These are phyloP conservation scores for Phytopythium cucurbitacearum DNA, from an alignment of 352 stramenopile genomes.

Conservation along the genomic window DNA sequence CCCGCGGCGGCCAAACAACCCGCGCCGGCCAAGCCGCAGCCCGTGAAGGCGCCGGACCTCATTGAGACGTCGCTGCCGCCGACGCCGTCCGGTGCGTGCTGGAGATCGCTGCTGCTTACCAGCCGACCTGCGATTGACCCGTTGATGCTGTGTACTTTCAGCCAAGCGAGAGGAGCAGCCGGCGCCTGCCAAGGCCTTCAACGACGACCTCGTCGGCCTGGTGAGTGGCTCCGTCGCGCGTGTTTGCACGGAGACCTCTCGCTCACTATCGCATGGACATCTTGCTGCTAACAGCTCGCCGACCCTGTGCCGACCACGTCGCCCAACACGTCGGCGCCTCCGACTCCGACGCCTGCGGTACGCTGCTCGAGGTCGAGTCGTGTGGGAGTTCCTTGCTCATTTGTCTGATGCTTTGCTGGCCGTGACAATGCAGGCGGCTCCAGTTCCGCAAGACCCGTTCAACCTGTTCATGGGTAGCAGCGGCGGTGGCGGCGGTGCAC, in stretches of 20 bases:
- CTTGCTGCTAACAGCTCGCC: conserved; percentile 28
- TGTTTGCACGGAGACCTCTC: not conserved
- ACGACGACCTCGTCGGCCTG: conserved; percentile 78
- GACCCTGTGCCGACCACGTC: conserved; percentile 51
- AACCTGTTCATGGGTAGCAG: conserved; percentile 55
- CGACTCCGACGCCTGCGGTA: conserved; percentile 37
- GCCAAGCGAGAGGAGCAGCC: conserved; percentile 49
- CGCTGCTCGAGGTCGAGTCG: not conserved
- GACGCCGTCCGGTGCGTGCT: conserved; percentile 15
- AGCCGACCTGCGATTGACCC: not conserved
- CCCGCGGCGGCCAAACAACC: conserved; percentile 26
- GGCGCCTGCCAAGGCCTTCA: conserved; percentile 55
- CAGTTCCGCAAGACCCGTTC: conserved; percentile 53
- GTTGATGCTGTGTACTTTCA: conserved; percentile 8
- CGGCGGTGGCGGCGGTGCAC: conserved; percentile 20
- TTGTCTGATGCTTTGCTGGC: conserved; percentile 5
- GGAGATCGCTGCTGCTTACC: not conserved
- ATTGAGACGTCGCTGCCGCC: conserved; percentile 61
- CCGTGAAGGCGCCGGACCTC: conserved; percentile 51
- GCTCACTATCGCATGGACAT: not conserved
- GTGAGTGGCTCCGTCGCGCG: conserved; percentile 19
- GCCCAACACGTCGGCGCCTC: conserved; percentile 23
- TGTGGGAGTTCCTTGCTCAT: not conserved
- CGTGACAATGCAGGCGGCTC: conserved; percentile 10
- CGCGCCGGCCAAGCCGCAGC: conserved; percentile 9